These are phyloP conservation scores for Penicillium riverlandense DNA, from an alignment of 495 filamentous ascomycete genomes.

Conservation along the genomic window DNA sequence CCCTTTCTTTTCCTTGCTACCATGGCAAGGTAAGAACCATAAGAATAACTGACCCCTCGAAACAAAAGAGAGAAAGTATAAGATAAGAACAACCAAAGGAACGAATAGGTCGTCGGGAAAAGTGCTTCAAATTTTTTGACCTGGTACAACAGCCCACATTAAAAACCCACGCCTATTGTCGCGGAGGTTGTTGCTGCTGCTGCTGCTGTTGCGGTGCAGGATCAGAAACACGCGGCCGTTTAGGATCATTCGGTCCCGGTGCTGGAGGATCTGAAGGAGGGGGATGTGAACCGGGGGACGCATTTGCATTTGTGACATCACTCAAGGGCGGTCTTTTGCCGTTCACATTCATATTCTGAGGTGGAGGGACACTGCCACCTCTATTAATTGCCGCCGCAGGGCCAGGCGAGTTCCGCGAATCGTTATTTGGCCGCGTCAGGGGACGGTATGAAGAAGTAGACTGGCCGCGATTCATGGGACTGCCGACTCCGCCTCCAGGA, in stretches of 20 bases:
- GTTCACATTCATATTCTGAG: conserved; percentile 28
- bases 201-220: not conserved
- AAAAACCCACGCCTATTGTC: no score
- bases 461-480: conserved; percentile 31
- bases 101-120: no score
- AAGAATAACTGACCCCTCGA: no score
- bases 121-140: no score
- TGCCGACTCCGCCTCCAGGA: conserved; percentile 16
- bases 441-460: conserved; percentile 38
- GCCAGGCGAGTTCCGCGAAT: conserved; percentile 17
- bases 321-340: conserved; percentile 41
- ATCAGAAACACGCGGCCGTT: conserved; percentile 24
- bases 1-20: no score
- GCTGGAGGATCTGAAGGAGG: conserved; percentile 7
- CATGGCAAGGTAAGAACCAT: no score
- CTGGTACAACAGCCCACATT: no score
- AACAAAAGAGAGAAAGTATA: no score
- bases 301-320: conserved; percentile 45
- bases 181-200: no score
- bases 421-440: conserved; percentile 33
- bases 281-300: conserved; percentile 10
- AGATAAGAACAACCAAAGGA: no score
- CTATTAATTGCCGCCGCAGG: conserved; percentile 8
- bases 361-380: conserved; percentile 15
- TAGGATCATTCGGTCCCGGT: conserved; percentile 24